phyloP scores from a whole-genome alignment of 1,139 yeast species.

The Kluyveromyces sp. region DNA sequence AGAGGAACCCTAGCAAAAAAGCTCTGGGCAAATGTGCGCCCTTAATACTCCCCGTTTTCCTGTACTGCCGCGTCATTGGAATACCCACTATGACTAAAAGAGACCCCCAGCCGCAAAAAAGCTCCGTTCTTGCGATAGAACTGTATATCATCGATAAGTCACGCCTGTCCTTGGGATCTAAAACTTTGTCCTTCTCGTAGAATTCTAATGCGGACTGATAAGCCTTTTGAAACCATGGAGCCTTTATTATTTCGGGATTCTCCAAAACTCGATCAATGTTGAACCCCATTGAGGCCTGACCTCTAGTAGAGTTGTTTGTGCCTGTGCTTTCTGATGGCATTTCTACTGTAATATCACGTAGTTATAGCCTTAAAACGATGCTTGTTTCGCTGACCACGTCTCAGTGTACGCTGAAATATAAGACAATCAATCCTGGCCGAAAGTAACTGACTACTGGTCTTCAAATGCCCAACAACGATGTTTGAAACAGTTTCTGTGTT shows the following conservation, averaged over 20 bases:
- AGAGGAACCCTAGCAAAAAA: slow-evolving; percentile 31
- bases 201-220: slow-evolving; percentile 28
- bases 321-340: too few species aligned
- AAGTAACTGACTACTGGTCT: too few species aligned
- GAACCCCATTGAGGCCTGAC: background rate
- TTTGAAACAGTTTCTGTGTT: too few species aligned
- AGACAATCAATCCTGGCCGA: too few species aligned
- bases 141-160: slow-evolving; percentile 22
- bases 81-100: slow-evolving; percentile 29
- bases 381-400: too few species aligned
- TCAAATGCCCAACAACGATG: too few species aligned
- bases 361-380: too few species aligned
- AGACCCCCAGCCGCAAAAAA: slow-evolving; percentile 33
- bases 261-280: background rate
- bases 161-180: slow-evolving; percentile 27
- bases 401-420: too few species aligned
- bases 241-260: background rate
- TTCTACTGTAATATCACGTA: too few species aligned
- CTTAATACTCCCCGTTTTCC: slow-evolving; percentile 29
- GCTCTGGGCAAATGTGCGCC: slow-evolving; percentile 34
- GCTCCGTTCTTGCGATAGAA: slow-evolving; percentile 23
- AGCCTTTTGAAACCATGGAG: slow-evolving; percentile 29
- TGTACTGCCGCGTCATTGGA: slow-evolving; percentile 30
- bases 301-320: too few species aligned
- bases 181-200: slow-evolving; percentile 26